Evolutionary conservation across 2,329 filamentous ascomycete genomes (phyloP).

Genomic region (Dryadomyces quercivorus): DNA sequence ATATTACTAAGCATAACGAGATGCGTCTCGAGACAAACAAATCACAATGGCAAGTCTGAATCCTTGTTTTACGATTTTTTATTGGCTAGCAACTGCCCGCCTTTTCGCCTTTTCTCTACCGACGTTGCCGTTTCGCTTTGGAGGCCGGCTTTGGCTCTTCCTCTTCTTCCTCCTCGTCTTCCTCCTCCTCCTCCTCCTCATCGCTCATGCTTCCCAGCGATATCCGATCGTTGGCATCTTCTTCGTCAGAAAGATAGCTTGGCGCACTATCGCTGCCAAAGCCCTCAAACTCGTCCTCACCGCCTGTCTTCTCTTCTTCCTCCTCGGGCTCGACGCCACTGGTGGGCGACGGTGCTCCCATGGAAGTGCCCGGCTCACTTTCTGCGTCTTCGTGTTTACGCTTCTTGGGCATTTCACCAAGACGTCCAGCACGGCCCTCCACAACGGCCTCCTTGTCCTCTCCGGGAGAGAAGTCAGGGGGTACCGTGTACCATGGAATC

Average conservation of each 20-base stretch:
- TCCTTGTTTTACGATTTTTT: slow-evolving; percentile 1
- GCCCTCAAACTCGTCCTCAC: slow-evolving; percentile 33
- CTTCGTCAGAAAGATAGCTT: slow-evolving; percentile 11
- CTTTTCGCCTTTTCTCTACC: slow-evolving; percentile 3
- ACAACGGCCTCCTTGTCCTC: slow-evolving; percentile 32
- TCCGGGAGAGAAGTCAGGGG: slow-evolving; percentile 46
- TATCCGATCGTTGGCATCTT: slow-evolving; percentile 10
- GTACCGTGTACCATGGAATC: slow-evolving; percentile 89
- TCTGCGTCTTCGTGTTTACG: slow-evolving; percentile 50
- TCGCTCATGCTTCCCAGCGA: slow-evolving; percentile 12
- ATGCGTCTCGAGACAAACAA: too few relatives aligned
- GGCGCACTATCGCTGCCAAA: slow-evolving; percentile 32
- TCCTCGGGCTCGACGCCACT: slow-evolving; percentile 33
- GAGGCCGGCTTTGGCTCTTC: slow-evolving; percentile 1
- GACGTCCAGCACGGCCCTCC: slow-evolving; percentile 62
- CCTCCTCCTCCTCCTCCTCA: slow-evolving; percentile 9
- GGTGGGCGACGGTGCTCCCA: neutral
- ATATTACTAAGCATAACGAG: too few relatives aligned
- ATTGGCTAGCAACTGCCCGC: neutral
- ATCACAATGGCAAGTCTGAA: neutral
- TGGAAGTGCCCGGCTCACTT: slow-evolving; percentile 23
- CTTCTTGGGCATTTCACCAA: slow-evolving; percentile 81
- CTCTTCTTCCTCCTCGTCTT: slow-evolving; percentile 1
- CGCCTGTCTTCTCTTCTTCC: slow-evolving; percentile 28
- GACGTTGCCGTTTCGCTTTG: neutral